phyloP scores from a whole-genome alignment of 2,329 filamentous ascomycete species.

The Botryotinia narcissicola region DNA sequence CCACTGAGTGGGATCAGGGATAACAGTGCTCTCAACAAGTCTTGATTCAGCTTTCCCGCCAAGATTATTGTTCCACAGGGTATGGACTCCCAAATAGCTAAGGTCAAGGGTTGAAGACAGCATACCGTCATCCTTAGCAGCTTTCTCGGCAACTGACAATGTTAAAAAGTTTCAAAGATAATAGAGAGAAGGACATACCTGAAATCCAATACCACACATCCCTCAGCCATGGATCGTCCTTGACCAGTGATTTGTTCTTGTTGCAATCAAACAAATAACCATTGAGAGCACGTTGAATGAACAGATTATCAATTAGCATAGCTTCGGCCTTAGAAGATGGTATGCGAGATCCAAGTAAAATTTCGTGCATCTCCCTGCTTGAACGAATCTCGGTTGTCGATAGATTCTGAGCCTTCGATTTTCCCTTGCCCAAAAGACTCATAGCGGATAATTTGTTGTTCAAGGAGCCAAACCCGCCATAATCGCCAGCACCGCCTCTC shows the following conservation, averaged over 20 bases:
- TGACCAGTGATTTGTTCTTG: conserved; percentile 64
- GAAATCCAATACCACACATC: conserved; percentile 77
- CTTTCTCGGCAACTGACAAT: conserved; percentile 56
- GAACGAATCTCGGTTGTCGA: conserved; percentile 38
- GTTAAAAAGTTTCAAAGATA: conserved; percentile 7
- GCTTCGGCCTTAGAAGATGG: conserved; percentile 23
- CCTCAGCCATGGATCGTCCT: conserved; percentile 71
- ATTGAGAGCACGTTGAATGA: conserved; percentile 59
- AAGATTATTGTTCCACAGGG: conserved; percentile 69
- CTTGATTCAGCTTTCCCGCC: conserved; percentile 54
- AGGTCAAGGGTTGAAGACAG: conserved; percentile 65
- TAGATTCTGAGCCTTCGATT: not conserved
- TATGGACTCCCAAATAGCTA: conserved; percentile 70
- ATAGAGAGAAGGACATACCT: conserved; percentile 46
- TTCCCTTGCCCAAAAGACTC: conserved; percentile 11
- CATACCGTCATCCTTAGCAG: conserved; percentile 68
- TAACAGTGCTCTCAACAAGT: conserved; percentile 45
- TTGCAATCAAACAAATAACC: conserved; percentile 63
- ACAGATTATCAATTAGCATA: conserved; percentile 47
- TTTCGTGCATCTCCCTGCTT: conserved; percentile 57
- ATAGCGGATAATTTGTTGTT: conserved; percentile 24
- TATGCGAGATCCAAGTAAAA: conserved; percentile 44
- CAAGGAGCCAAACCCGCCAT: conserved; percentile 10
- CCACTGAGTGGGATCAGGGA: conserved; percentile 52
- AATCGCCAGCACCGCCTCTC: not conserved